Base-by-base conservation (phyloP, 345 rosid species). In the Melaleuca quinquenervia region DNA sequence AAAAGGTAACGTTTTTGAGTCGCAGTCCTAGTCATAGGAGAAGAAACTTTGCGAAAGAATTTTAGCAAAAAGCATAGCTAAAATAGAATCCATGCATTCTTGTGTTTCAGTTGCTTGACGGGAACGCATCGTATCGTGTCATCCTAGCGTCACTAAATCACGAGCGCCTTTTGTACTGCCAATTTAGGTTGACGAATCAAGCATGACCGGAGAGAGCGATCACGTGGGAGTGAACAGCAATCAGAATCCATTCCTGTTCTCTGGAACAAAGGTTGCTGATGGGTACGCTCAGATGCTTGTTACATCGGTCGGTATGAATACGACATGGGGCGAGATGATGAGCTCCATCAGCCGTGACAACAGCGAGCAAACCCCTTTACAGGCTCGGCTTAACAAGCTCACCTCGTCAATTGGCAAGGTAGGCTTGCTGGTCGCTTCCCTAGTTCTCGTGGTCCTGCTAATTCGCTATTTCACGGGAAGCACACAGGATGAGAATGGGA, bases 321-420 rank as follows among this genome's bases (percentile, higher is more conserved):
- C 98, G 0, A 85, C 89, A 9, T 93, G 97, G 98, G 99, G 95
- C n/a, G 89, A 93, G 87, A 91, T 93, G 95, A 93, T 93, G 97
- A 92, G 96, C 86, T 91, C 93, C 3, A 91, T 94, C 64, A 90
- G 89, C 9, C 76, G 84, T 0, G 93, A 91, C 85, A 87, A 86
- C 0, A 60, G 83, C 29, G 94, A 96, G 74, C 91, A 90, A 53
- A 93, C 97, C 13, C 97, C 98, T 4, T 85, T 95, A 76, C 98
- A 96, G 58, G 54, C 89, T 53, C 90, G 95, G 22, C 94, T 95
- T 22, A 90, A 94, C 75, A 93, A 90, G 90, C 93, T 96, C 64
- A 91, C 97, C 41, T 93, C 97, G 7, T 89, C 93, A 0, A 93
- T 94, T 48, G 96, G 94, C 9, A 94, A 93, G 87, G 91, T 92